Base-by-base conservation (phyloP, 257 asterid species). In the Nicotiana tomentosiformis region DNA sequence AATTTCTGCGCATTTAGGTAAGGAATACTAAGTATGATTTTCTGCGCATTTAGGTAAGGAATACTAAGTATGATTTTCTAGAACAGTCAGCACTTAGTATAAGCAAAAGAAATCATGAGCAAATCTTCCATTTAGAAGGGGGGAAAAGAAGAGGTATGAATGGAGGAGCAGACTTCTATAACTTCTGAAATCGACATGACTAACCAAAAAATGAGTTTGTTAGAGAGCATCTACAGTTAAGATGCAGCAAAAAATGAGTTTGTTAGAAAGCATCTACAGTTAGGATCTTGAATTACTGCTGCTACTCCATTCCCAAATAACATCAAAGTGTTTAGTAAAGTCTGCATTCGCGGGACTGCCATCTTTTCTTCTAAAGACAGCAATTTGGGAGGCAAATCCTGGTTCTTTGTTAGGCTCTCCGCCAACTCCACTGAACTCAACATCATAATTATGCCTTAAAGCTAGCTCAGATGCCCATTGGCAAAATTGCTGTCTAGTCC, bases 331-430 rank as follows among this genome's bases (percentile, higher is more conserved):
- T 51, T 87, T 81, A 72, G 77, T 86, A 32, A 58, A 35, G 85
- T 86, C 93, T 64, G 68, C 67, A 20, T 77, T 79, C 80, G 53
- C 51, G 18, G 16, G n/a, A 58, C 53, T 37, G 35, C 81, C 85
- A 68, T 86, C 90, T 29, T 58, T 86, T 85, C 93, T 91, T 83
- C 88, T 93, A 80, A 96, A 96, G 66, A 96, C 92, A 8, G 95
- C 99, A 17, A 96, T 96, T 85, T 96, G 99, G 23, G 99, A 93
- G 14, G 98, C 98, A 72, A 96, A 94, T 15, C 99, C 98, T 7
- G 98, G 97, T 64, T 96, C 99, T 5, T 89, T 91, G 30, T 87
- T 93, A 32, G 84, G 90, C 17, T 55, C 83, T 39, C 99, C 98
- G 1, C 99, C 98, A 18, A 96, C 99, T 5, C 99, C 98, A 56